Conservation (phyloP, 2,329 filamentous ascomycete species). For the Penicillium freii region DNA sequence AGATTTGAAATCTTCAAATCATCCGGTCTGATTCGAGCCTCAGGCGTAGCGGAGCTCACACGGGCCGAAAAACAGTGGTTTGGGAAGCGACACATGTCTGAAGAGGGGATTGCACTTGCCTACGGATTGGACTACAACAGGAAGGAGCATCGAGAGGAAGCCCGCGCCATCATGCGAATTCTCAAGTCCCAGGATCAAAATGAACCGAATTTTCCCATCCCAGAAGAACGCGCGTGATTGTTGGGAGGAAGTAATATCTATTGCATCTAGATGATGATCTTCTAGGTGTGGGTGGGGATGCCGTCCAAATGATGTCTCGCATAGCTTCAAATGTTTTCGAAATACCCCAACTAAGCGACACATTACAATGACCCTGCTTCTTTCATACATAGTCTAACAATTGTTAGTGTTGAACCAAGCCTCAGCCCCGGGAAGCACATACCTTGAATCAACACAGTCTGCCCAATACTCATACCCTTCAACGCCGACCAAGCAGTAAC, state of each 20-base stretch:
- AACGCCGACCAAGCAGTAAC: too few relatives aligned
- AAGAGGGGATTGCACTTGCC: background rate
- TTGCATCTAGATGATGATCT: background rate
- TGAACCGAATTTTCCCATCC: background rate
- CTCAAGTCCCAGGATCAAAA: background rate
- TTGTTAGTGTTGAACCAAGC: too few relatives aligned
- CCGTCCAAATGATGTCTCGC: background rate
- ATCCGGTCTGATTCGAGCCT: background rate
- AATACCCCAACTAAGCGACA: background rate
- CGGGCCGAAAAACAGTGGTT: background rate
- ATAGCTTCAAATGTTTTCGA: background rate
- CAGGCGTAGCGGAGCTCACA: background rate
- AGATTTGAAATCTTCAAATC: background rate
- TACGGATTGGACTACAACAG: background rate
- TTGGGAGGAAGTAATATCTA: background rate
- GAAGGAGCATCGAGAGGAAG: background rate
- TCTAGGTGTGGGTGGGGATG: background rate
- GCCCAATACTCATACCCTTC: too few relatives aligned
- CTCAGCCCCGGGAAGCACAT: too few relatives aligned
- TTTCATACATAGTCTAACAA: background rate
- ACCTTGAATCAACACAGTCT: too few relatives aligned
- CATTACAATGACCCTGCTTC: background rate
- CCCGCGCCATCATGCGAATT: slow-evolving; percentile 1
- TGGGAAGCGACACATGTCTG: background rate
- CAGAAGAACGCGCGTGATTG: too few relatives aligned